Conservation (phyloP, 176 grass and related monocot species). For the Rhynchospora pubera region DNA sequence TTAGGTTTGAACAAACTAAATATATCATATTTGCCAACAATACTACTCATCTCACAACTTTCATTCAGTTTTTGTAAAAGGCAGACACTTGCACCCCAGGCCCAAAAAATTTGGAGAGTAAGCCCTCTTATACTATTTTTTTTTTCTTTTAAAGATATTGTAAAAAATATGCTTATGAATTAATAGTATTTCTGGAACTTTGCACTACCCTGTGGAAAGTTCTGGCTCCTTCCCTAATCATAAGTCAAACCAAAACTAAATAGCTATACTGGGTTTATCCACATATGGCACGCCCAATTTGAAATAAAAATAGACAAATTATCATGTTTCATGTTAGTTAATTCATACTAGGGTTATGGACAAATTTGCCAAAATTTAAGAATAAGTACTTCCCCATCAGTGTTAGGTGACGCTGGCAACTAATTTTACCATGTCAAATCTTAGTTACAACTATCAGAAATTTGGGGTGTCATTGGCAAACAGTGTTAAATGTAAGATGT, state of each 20-base stretch:
- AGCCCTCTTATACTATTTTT: too few relatives aligned
- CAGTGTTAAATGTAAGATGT: background rate
- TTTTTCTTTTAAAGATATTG: too few relatives aligned
- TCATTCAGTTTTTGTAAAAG: background rate
- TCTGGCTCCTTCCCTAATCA: too few relatives aligned
- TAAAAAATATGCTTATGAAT: too few relatives aligned
- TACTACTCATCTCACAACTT: background rate
- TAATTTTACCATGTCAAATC: background rate
- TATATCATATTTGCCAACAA: background rate
- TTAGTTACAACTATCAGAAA: background rate
- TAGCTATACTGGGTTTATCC: background rate
- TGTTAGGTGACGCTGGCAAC: background rate
- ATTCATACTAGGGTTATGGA: background rate
- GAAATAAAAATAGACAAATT: background rate
- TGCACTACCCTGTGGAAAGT: too few relatives aligned
- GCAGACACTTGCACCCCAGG: too few relatives aligned
- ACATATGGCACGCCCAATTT: too few relatives aligned
- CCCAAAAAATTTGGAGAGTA: too few relatives aligned
- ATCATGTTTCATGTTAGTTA: background rate
- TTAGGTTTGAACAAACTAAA: background rate
- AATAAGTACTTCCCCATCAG: background rate
- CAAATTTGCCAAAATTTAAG: background rate
- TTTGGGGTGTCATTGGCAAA: background rate
- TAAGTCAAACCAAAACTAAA: background rate
- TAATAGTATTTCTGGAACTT: too few relatives aligned